Percentiles rank a stretch among this genome's conserved stretches.
Conservation (phyloP, 2,329 filamentous ascomycete species). For the Chaetomium sp. region DNA sequence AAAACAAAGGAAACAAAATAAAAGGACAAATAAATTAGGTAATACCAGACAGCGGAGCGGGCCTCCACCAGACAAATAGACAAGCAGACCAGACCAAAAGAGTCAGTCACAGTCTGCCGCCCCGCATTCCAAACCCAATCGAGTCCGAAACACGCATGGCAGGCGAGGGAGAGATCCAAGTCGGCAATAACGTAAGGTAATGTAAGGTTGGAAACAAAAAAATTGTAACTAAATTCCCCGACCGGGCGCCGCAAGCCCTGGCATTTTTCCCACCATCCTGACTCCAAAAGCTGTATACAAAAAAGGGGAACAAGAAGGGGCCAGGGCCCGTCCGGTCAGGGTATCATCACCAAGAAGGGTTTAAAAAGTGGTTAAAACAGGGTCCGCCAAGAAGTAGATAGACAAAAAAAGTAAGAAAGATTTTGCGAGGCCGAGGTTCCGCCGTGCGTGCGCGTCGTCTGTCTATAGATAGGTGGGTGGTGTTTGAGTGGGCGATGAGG, state of each 20-base stretch:
- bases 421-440: constrained; percentile 2
- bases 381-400: not conserved
- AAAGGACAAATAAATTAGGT: constrained; percentile 18
- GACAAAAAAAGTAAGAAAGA: not conserved
- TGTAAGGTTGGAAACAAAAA: not conserved
- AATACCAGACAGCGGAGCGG: constrained; percentile 20
- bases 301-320: not conserved
- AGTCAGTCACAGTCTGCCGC: not conserved
- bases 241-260: not conserved
- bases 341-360: constrained; percentile 1
- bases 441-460: not conserved
- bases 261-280: not conserved
- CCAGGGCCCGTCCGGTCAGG: constrained; percentile 1
- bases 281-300: not conserved
- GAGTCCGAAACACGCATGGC: not conserved
- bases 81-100: not conserved
- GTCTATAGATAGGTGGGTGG: constrained; percentile 2
- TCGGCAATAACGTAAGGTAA: not conserved
- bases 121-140: constrained; percentile 5
- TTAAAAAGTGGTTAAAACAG: not conserved
- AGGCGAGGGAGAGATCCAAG: not conserved
- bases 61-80: constrained; percentile 4
- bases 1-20: constrained; percentile 1
- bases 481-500: not conserved
- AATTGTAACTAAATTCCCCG: constrained; percentile 1